Evolutionary conservation across 768 basidiomycete genomes (phyloP).

Genomic region (Suillus tomentosus): DNA sequence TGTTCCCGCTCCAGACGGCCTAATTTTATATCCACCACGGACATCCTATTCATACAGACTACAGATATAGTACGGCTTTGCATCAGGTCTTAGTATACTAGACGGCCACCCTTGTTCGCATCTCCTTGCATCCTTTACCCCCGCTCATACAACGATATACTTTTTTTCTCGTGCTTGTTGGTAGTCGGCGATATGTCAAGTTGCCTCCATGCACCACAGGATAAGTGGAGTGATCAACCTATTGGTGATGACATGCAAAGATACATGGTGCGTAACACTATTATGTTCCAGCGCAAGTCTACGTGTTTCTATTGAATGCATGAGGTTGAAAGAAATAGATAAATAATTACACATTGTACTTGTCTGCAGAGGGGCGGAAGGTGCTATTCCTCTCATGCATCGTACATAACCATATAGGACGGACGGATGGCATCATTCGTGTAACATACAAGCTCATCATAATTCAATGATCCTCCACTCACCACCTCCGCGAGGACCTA

Average conservation of each 20-base stretch:
- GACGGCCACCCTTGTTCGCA: slow-evolving; percentile 30
- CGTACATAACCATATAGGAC: slow-evolving; percentile 71
- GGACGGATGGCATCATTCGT: slow-evolving; percentile 71
- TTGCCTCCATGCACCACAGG: slow-evolving; percentile 2
- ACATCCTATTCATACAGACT: slow-evolving; percentile 22
- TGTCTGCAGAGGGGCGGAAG: background rate
- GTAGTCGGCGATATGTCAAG: background rate
- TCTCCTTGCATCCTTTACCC: slow-evolving; percentile 24
- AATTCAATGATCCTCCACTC: slow-evolving; percentile 64
- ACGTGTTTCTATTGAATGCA: background rate
- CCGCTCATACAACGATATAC: slow-evolving; percentile 32
- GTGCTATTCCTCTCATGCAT: slow-evolving; percentile 33
- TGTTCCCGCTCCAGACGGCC: slow-evolving; percentile 23
- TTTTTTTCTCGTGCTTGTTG: slow-evolving; percentile 1
- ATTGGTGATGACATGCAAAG: background rate
- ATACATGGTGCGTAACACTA: background rate
- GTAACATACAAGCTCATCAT: slow-evolving; percentile 74
- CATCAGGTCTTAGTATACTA: slow-evolving; percentile 37
- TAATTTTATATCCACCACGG: slow-evolving; percentile 25
- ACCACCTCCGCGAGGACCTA: slow-evolving; percentile 63
- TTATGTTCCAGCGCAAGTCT: background rate
- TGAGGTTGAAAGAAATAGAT: background rate
- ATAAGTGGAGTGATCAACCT: background rate
- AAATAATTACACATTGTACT: background rate
- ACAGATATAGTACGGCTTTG: slow-evolving; percentile 27